Conservation (phyloP, 2,329 filamentous ascomycete genomes). For the Bipolaris victoriae region DNA sequence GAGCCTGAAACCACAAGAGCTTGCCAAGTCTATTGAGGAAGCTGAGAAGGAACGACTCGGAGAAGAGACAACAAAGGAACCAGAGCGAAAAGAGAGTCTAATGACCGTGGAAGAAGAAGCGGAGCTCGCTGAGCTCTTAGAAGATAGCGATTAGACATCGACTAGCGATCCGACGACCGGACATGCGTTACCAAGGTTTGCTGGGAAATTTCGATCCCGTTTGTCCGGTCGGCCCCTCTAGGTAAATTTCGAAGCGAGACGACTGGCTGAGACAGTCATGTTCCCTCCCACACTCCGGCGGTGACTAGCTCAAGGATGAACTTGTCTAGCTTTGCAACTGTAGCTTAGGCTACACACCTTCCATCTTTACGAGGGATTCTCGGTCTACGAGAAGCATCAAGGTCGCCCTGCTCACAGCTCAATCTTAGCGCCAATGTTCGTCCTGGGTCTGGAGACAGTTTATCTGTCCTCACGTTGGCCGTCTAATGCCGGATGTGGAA, state of each 20-base stretch:
- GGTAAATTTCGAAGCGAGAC: slow-evolving; percentile 33
- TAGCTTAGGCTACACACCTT: slow-evolving; percentile 10
- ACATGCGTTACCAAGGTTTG: slow-evolving; percentile 23
- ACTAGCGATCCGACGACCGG: slow-evolving; percentile 29
- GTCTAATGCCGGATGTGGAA: slow-evolving; percentile 25
- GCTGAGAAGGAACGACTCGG: slow-evolving; percentile 58
- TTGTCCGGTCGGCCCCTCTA: slow-evolving; percentile 30
- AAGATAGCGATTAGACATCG: slow-evolving; percentile 63
- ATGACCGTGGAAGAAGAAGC: slow-evolving; percentile 91
- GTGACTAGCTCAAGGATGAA: slow-evolving; percentile 20
- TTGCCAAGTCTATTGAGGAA: slow-evolving; percentile 61
- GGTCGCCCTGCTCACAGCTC: slow-evolving; percentile 17
- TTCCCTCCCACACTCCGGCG: slow-evolving; percentile 23
- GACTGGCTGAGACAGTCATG: slow-evolving; percentile 30
- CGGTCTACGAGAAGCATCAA: slow-evolving; percentile 7
- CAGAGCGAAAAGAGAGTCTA: slow-evolving; percentile 57
- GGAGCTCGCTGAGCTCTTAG: slow-evolving; percentile 90
- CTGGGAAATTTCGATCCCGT: slow-evolving; percentile 29
- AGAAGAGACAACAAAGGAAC: slow-evolving; percentile 52
- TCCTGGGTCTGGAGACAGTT: slow-evolving; percentile 3
- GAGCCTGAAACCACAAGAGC: slow-evolving; percentile 69
- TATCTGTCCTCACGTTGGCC: slow-evolving; percentile 13
- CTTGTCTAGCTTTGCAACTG: slow-evolving; percentile 19
- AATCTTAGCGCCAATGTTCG: slow-evolving; percentile 13
- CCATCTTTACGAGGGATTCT: slow-evolving; percentile 5